Conservation (phyloP, 2,329 filamentous ascomycete species). For the Colletotrichum eleusines region DNA sequence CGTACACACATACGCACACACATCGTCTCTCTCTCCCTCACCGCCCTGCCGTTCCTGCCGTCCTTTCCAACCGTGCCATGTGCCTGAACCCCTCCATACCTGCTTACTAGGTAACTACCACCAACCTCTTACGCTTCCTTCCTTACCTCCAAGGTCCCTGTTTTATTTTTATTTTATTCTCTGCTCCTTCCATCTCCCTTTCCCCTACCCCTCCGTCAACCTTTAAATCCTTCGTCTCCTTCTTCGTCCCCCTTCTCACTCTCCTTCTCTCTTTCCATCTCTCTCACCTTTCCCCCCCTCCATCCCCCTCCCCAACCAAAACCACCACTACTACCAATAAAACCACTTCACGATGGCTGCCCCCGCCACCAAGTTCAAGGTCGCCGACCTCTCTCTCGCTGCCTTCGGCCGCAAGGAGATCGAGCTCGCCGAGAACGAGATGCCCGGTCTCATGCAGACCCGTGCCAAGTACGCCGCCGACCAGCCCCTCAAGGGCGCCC, state of each 20-base stretch:
- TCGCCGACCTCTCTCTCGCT: slow-evolving; percentile 96
- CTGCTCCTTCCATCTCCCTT: slow-evolving; percentile 26
- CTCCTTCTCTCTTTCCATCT: slow-evolving; percentile 20
- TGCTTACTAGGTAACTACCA: too few relatives aligned
- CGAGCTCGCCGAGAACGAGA: slow-evolving; percentile 95
- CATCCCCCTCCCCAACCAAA: slow-evolving; percentile 35
- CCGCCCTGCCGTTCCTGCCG: slow-evolving; percentile 16
- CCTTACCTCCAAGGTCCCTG: slow-evolving; percentile 1
- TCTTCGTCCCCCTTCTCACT: slow-evolving; percentile 38
- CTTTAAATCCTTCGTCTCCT: slow-evolving; percentile 39
- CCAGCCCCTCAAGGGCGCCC: slow-evolving; percentile 93
- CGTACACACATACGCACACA: neutral
- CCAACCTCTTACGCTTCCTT: neutral
- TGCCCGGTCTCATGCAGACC: slow-evolving; percentile 98
- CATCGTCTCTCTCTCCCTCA: neutral
- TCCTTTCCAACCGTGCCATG: neutral
- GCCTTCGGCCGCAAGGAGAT: slow-evolving; percentile 99
- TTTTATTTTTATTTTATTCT: slow-evolving; percentile 15
- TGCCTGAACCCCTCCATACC: slow-evolving; percentile 19
- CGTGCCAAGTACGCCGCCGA: slow-evolving; percentile 90
- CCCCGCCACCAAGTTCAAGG: slow-evolving; percentile 95
- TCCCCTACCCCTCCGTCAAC: slow-evolving; percentile 34
- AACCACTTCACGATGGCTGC: slow-evolving; percentile 69
- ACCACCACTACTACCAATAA: slow-evolving; percentile 40
- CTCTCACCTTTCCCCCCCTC: slow-evolving; percentile 33